phyloP scores from a whole-genome alignment of 2,329 filamentous ascomycete genomes.

The Myriosclerotinia curreyana region DNA sequence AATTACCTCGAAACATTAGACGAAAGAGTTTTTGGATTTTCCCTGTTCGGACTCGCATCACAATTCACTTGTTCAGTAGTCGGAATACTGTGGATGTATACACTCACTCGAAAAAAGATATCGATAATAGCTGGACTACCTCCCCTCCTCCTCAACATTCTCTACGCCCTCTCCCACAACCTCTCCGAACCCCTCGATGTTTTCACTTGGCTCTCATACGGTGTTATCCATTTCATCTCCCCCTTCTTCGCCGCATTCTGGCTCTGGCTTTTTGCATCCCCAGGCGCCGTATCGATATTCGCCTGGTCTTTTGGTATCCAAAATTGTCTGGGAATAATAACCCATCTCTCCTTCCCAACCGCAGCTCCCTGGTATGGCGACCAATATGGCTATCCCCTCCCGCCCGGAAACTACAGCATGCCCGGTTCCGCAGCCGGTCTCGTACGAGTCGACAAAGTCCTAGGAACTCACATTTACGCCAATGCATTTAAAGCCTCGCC shows the following conservation, averaged over 20 bases:
- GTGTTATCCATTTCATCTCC: constrained; percentile 81
- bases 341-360: constrained; percentile 85
- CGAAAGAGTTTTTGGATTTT: constrained; percentile 32
- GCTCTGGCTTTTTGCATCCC: constrained; percentile 85
- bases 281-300: constrained; percentile 78
- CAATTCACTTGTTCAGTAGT: constrained; percentile 29
- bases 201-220: constrained; percentile 78
- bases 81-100: constrained; percentile 35
- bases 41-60: constrained; percentile 28
- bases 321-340: constrained; percentile 80
- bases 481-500: constrained; percentile 86
- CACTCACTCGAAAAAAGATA: constrained; percentile 32
- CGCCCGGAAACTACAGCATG: constrained; percentile 88
- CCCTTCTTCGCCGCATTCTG: constrained; percentile 73
- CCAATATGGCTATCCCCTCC: constrained; percentile 68
- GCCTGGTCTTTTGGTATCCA: constrained; percentile 87
- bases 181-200: constrained; percentile 33
- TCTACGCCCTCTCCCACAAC: constrained; percentile 80
- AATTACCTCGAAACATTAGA: constrained; percentile 33
- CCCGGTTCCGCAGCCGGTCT: constrained; percentile 83
- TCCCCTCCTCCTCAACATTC: constrained; percentile 60
- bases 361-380: constrained; percentile 97
- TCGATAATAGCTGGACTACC: constrained; percentile 33
- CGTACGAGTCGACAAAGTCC: constrained; percentile 79
- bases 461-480: constrained; percentile 87